phyloP scores from a whole-genome alignment of 768 basidiomycete genomes.

The Cystofilobasidium ferigula region DNA sequence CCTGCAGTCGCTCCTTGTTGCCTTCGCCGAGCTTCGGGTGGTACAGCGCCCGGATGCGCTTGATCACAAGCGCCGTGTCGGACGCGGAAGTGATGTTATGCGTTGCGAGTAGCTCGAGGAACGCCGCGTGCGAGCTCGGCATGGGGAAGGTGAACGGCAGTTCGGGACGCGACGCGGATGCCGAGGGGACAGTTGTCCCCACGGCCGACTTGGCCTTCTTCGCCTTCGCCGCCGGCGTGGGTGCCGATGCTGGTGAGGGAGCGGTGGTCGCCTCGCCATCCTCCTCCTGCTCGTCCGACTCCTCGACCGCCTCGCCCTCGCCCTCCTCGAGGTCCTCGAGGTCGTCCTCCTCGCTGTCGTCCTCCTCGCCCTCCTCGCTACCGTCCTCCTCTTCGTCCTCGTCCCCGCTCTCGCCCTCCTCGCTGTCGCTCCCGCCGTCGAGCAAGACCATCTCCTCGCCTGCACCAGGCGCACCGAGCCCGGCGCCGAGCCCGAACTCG shows the following conservation, averaged over 20 bases:
- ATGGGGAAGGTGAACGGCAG: conserved; percentile 89
- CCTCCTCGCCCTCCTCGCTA: conserved; percentile 1
- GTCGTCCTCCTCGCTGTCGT: not conserved
- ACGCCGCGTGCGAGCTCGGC: conserved; percentile 73
- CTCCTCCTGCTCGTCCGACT: not conserved
- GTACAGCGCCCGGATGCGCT: conserved; percentile 79
- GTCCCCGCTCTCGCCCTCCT: not conserved
- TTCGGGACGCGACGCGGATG: conserved; percentile 38
- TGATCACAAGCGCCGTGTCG: conserved; percentile 66
- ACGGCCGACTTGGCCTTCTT: not conserved
- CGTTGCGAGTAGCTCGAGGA: conserved; percentile 66
- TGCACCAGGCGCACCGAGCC: conserved; percentile 25
- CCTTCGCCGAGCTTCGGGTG: conserved; percentile 85
- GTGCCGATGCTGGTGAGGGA: not conserved
- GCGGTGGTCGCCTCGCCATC: not conserved
- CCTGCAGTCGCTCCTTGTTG: conserved; percentile 87
- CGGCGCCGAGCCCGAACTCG: conserved; percentile 26
- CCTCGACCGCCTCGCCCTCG: not conserved
- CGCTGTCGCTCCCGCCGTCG: conserved; percentile 10
- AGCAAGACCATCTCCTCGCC: conserved; percentile 23
- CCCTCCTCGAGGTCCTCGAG: not conserved
- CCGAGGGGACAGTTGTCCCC: not conserved
- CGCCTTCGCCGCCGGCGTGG: not conserved
- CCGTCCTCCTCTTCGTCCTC: not conserved
- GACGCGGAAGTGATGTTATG: conserved; percentile 47